A percentile compares a stretch with the other conserved stretches of the same genome.
Evolutionary conservation across 192 early-diverging fungal genomes (phyloP).

Genomic region (Mortierella claussenii): DNA sequence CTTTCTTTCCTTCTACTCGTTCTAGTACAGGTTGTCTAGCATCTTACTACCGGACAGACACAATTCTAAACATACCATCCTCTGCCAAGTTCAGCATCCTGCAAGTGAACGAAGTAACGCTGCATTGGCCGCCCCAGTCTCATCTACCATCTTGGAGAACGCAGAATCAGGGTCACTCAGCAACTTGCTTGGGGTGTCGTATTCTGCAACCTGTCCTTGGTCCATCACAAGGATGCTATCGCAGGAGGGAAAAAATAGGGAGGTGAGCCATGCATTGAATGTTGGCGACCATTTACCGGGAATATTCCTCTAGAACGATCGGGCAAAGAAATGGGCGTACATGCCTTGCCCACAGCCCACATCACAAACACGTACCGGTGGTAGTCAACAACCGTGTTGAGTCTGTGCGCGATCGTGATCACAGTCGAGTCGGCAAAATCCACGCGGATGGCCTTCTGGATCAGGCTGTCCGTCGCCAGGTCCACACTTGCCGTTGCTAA

Average conservation of each 20-base stretch:
- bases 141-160: constrained; percentile 56
- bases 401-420: constrained; percentile 81
- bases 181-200: constrained; percentile 71
- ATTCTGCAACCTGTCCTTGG: constrained; percentile 77
- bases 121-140: constrained; percentile 37
- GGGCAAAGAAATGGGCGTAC: too few species aligned
- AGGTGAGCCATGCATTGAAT: background rate
- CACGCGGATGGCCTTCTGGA: constrained; percentile 72
- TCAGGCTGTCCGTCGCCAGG: constrained; percentile 69
- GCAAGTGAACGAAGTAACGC: constrained; percentile 33
- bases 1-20: too few species aligned
- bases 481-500: constrained; percentile 70
- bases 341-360: too few species aligned
- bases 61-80: too few species aligned
- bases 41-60: too few species aligned
- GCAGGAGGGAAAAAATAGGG: background rate
- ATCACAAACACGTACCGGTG: constrained; percentile 18
- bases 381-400: constrained; percentile 72
- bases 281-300: background rate
- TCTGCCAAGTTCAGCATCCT: constrained; percentile 29
- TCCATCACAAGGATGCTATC: constrained; percentile 80
- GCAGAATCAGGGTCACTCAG: constrained; percentile 56
- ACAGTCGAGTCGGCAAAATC: constrained; percentile 69
- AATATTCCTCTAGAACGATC: too few species aligned
- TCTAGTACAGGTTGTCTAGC: too few species aligned